These are phyloP conservation scores for Colletotrichum limetticola DNA, from an alignment of 2,329 filamentous ascomycete genomes.

Conservation along the genomic window DNA sequence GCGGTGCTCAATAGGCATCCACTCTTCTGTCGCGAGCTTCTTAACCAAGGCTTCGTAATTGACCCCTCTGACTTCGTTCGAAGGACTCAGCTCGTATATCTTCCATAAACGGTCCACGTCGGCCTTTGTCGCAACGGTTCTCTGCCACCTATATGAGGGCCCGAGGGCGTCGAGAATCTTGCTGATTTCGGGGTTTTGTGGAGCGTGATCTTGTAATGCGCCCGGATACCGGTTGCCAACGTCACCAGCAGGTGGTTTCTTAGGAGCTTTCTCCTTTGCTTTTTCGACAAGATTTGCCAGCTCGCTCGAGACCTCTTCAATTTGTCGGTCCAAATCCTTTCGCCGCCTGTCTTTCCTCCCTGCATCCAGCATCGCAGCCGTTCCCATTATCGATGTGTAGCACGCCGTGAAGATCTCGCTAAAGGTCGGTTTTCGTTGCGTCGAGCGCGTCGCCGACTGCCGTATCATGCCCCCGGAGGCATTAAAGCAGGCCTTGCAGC, in stretches of 20 bases:
- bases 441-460: slow-evolving; percentile 59
- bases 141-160: background rate
- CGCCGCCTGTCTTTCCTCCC: slow-evolving; percentile 66
- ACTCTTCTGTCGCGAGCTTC: slow-evolving; percentile 5
- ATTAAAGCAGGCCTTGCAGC: slow-evolving; percentile 70
- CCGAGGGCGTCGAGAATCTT: slow-evolving; percentile 25
- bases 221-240: slow-evolving; percentile 29
- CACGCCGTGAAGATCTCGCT: slow-evolving; percentile 71
- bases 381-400: slow-evolving; percentile 75
- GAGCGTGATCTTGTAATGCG: background rate
- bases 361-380: slow-evolving; percentile 72
- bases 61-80: background rate
- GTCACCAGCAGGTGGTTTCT: slow-evolving; percentile 40
- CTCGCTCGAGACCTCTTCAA: slow-evolving; percentile 64
- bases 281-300: slow-evolving; percentile 52
- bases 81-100: slow-evolving; percentile 7
- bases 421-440: slow-evolving; percentile 60
- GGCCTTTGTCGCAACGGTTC: background rate
- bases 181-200: slow-evolving; percentile 12
- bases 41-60: slow-evolving; percentile 8
- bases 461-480: slow-evolving; percentile 59
- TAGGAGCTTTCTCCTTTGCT: slow-evolving; percentile 36
- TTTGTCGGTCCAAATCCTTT: slow-evolving; percentile 69
- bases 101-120: slow-evolving; percentile 13
- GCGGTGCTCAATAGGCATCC: background rate